phyloP scores from a whole-genome alignment of 768 basidiomycete genomes.

The Mycena amicta region DNA sequence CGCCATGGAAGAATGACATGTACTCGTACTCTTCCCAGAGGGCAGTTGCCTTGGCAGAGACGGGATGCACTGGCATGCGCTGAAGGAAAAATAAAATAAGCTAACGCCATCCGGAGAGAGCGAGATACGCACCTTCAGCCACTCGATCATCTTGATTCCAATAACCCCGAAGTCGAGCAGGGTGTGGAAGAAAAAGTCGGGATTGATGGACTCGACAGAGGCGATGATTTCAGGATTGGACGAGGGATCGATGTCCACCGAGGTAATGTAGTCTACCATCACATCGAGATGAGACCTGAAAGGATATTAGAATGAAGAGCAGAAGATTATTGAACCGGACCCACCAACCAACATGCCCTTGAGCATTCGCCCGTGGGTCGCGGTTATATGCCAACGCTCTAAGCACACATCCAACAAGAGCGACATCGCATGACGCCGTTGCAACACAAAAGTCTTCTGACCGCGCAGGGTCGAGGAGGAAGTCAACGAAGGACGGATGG shows the following conservation, averaged over 20 bases:
- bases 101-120: neutral
- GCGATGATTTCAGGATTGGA: neutral
- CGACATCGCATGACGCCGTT: neutral
- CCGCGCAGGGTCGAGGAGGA: slow-evolving; percentile 9
- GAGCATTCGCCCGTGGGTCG: slow-evolving; percentile 10
- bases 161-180: slow-evolving; percentile 5
- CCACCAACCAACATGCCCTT: slow-evolving; percentile 18
- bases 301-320: neutral
- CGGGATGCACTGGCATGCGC: neutral
- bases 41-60: slow-evolving; percentile 6
- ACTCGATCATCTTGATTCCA: slow-evolving; percentile 9
- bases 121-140: slow-evolving; percentile 15
- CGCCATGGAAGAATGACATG: slow-evolving; percentile 17
- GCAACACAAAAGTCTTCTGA: slow-evolving; percentile 12
- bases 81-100: no score
- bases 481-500: slow-evolving; percentile 15
- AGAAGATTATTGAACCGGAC: neutral
- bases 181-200: slow-evolving; percentile 21
- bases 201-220: slow-evolving; percentile 8
- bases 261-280: slow-evolving; percentile 21
- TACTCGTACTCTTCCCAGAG: slow-evolving; percentile 22
- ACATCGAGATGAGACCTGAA: slow-evolving; percentile 11
- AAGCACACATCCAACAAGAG: slow-evolving; percentile 13
- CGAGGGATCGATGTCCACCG: slow-evolving; percentile 1
- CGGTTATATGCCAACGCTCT: slow-evolving; percentile 14